Conservation (phyloP, 352 stramenopile species). For the Pythium guiyangense region DNA sequence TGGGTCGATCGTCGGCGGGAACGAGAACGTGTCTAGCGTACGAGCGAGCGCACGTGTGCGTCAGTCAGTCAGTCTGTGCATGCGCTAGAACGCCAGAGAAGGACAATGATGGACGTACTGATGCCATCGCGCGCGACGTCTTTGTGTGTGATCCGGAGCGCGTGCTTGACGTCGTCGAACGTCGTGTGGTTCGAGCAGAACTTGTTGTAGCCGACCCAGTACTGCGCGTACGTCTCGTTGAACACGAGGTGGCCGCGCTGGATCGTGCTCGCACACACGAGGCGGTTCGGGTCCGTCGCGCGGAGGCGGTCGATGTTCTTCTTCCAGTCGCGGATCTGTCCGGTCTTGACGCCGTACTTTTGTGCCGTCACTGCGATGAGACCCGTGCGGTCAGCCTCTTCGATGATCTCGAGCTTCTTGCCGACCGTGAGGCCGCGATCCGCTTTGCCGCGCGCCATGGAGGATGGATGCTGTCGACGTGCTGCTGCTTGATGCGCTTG, state of each 20-base stretch:
- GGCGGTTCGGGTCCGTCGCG: constrained; percentile 71
- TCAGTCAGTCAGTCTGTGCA: too few relatives aligned
- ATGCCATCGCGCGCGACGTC: constrained; percentile 69
- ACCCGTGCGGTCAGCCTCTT: constrained; percentile 77
- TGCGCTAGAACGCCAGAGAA: too few relatives aligned
- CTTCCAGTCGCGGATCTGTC: constrained; percentile 87
- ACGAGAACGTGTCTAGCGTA: constrained; percentile 51
- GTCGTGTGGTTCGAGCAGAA: constrained; percentile 73
- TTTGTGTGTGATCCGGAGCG: constrained; percentile 64
- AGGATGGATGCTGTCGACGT: too few relatives aligned
- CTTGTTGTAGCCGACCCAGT: constrained; percentile 89
- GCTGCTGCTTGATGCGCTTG: neutral
- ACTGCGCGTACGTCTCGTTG: constrained; percentile 87
- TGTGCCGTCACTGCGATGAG: constrained; percentile 73
- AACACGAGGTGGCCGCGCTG: constrained; percentile 82
- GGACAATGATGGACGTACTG: constrained; percentile 34
- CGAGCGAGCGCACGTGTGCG: neutral
- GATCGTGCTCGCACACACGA: constrained; percentile 79
- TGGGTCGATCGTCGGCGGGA: constrained; percentile 55
- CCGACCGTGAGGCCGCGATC: constrained; percentile 75
- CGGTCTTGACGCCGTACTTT: constrained; percentile 84
- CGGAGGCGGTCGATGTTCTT: constrained; percentile 78
- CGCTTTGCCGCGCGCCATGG: constrained; percentile 83
- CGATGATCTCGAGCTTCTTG: constrained; percentile 89
- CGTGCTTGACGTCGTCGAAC: constrained; percentile 66